These are phyloP conservation scores for Tetrastigma voinierianum DNA, from an alignment of 164 flowering plant species.

Conservation along the genomic window DNA sequence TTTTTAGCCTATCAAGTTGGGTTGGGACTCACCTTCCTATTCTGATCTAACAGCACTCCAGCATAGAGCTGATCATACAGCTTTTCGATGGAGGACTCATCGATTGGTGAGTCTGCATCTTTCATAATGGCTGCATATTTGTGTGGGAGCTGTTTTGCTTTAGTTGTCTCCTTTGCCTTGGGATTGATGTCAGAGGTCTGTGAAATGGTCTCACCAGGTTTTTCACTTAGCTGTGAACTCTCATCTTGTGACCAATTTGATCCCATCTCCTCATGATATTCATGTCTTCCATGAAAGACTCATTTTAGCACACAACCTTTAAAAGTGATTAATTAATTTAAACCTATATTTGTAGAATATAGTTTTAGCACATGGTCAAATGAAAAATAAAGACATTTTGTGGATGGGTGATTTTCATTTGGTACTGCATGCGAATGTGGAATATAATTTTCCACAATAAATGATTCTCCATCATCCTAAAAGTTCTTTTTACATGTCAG, in stretches of 20 bases:
- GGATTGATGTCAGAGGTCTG: neutral
- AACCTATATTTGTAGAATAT: no score
- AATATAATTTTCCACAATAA: no score
- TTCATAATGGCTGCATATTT: constrained; percentile 40
- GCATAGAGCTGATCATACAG: constrained; percentile 34
- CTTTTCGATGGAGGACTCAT: constrained; percentile 22
- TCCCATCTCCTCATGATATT: constrained; percentile 6
- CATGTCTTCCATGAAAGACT: neutral
- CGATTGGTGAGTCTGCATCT: constrained; percentile 38
- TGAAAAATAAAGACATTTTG: no score
- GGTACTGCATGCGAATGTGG: no score
- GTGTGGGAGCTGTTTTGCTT: constrained; percentile 29
- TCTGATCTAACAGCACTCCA: constrained; percentile 54
- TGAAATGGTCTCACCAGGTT: neutral
- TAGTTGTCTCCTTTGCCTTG: neutral
- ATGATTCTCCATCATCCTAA: no score
- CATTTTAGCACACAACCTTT: neutral
- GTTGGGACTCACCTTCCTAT: constrained; percentile 38
- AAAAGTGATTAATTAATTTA: no score
- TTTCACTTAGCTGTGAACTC: constrained; percentile 9
- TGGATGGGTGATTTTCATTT: no score
- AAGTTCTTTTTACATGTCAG: no score
- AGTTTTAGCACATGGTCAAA: no score
- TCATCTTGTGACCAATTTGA: constrained; percentile 18
- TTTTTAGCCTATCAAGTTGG: neutral